phyloP scores from a whole-genome alignment of 805 yeast genomes.

The Candida sphagnicola region DNA sequence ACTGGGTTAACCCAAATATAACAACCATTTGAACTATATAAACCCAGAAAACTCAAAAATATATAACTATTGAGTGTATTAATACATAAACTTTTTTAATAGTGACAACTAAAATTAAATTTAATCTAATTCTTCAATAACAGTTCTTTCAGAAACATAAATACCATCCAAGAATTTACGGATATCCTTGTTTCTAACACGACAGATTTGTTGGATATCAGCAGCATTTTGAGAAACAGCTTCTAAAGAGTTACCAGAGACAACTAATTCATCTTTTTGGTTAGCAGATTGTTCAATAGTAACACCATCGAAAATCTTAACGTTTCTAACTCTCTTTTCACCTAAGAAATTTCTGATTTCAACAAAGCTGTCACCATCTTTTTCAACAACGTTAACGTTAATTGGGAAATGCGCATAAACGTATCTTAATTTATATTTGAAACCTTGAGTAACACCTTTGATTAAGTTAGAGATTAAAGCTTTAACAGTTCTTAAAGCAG shows the following conservation, averaged over 20 bases:
- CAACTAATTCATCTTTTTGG: slow-evolving; percentile 92
- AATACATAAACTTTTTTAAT: slow-evolving; percentile 12
- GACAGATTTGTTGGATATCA: slow-evolving; percentile 95
- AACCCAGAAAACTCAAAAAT: slow-evolving; percentile 16
- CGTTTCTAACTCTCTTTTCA: slow-evolving; percentile 94
- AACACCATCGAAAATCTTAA: slow-evolving; percentile 88
- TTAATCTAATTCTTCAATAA: slow-evolving; percentile 55
- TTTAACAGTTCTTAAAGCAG: slow-evolving; percentile 98
- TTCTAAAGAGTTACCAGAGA: slow-evolving; percentile 94
- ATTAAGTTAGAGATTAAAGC: slow-evolving; percentile 90
- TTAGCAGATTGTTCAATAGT: slow-evolving; percentile 71
- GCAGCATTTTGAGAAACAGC: slow-evolving; percentile 98
- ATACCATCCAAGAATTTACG: slow-evolving; percentile 99
- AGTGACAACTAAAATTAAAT: slow-evolving; percentile 4
- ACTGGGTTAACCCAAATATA: slow-evolving; percentile 17
- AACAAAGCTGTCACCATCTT: slow-evolving; percentile 68
- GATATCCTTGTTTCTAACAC: slow-evolving; percentile 99
- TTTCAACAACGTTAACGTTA: slow-evolving; percentile 87
- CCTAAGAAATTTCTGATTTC: slow-evolving; percentile 99
- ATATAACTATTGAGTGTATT: slow-evolving; percentile 21
- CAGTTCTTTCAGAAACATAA: slow-evolving; percentile 95
- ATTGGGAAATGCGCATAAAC: slow-evolving; percentile 99
- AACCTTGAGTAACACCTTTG: slow-evolving; percentile 99
- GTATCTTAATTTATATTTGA: slow-evolving; percentile 99
- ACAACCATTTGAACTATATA: slow-evolving; percentile 27